Evolutionary conservation across 768 basidiomycete genomes (phyloP), one percentile per base, ranked within the genome.

Genomic region (Phaffia tasmanica): DNA sequence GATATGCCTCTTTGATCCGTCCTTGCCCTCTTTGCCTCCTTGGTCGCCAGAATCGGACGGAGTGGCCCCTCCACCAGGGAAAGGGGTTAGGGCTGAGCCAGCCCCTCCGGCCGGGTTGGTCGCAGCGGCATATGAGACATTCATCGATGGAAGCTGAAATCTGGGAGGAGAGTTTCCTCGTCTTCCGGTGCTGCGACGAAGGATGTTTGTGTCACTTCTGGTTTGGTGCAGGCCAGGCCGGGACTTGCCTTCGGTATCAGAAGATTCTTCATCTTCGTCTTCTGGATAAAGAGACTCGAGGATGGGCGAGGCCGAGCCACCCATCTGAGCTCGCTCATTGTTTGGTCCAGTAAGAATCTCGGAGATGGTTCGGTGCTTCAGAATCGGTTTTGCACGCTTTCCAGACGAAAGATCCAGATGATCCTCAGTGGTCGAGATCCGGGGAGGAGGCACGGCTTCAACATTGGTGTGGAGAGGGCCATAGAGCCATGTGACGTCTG

Each of bases 401-500:
- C 70, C 65, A 30, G 50, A 51, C 51, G 73, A 69, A 69, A 86
- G 81, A 71, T 83, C 83, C 54, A 85, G 79, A 18, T 80, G 75
- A 67, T 83, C 81, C 70, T 78, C 81, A 64, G 80, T 76, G 11
- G 78, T 77, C 29, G 79, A 74, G 15, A 75, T 81, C 73, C 83
- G 84, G 1, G 84, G 82, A 0, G 85, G 84, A 3, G 85, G 86
- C 3, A 84, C 81, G 78, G 86, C 87, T 71, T 90, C 89, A 55
- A 85, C 84, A n/a, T 89, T 90, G 0, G 91, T 89, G 76, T 99
- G 94, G 0, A 99, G 80, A 25, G 94, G 94, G 0, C 94, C 94
- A 73, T 99, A 98, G 0, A 99, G 83, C 94, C 94, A 99, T 1
- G 95, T 99, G 50, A 98, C 94, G 75, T 99, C 94, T 7, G 89